phyloP scores from a whole-genome alignment of 768 basidiomycete species.

The Leccinum subtestaceum region DNA sequence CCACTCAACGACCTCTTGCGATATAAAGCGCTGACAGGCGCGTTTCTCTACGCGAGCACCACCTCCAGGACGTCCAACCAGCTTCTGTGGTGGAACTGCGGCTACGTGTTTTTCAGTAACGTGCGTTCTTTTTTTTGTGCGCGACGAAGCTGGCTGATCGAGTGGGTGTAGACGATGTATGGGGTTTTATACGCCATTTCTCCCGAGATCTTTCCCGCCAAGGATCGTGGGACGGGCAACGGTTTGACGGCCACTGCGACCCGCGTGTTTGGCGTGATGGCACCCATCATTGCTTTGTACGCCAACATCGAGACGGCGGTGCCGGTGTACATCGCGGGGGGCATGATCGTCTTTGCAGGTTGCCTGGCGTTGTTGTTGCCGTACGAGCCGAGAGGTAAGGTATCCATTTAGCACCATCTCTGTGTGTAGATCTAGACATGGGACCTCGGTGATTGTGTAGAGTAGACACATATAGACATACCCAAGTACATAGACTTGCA shows the following conservation, averaged over 20 bases:
- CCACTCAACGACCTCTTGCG: conserved; percentile 45
- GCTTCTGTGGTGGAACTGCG: conserved; percentile 79
- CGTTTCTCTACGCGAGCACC: conserved; percentile 71
- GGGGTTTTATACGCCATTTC: conserved; percentile 71
- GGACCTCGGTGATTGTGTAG: not conserved
- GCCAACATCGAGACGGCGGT: conserved; percentile 61
- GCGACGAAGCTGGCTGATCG: no score
- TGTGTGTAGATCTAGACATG: not conserved
- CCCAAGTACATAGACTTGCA: not conserved
- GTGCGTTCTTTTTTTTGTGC: no score
- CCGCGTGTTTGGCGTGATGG: conserved; percentile 68
- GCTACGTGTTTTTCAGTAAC: conserved; percentile 52
- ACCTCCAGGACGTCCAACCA: conserved; percentile 68
- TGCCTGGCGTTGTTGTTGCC: conserved; percentile 60
- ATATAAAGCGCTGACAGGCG: conserved; percentile 62
- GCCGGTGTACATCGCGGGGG: conserved; percentile 72
- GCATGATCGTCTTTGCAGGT: conserved; percentile 59
- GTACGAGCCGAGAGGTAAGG: conserved; percentile 64
- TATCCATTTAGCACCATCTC: conserved; percentile 47
- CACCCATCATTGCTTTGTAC: conserved; percentile 69
- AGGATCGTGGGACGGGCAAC: conserved; percentile 72
- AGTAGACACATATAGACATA: not conserved
- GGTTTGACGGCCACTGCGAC: conserved; percentile 58
- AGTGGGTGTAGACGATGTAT: conserved; percentile 58
- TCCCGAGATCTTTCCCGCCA: conserved; percentile 68